Evolutionary conservation across 129 eudicot species (phyloP).

Genomic region (Tagetes erecta): DNA sequence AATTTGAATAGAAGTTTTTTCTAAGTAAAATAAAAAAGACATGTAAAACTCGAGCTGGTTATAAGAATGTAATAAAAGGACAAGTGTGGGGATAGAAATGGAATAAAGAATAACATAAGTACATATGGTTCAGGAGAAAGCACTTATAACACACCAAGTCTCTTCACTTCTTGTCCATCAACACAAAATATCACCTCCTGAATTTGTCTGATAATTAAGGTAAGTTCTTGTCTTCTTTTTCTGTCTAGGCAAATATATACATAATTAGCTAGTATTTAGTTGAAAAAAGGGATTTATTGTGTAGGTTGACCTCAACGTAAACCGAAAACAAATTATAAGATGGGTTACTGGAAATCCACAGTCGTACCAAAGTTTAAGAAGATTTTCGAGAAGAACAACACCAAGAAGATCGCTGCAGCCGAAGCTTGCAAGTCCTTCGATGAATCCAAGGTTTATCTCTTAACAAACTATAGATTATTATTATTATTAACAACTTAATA

Average conservation of each 20-base stretch:
- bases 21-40: too few relatives aligned
- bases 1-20: too few relatives aligned
- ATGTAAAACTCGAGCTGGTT: neutral
- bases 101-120: slow-evolving; percentile 26
- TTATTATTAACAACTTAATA: neutral
- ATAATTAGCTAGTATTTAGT: neutral
- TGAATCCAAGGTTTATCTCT: slow-evolving; percentile 55
- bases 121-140: slow-evolving; percentile 23
- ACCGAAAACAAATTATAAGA: slow-evolving; percentile 9
- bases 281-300: slow-evolving; percentile 11
- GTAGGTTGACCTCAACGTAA: slow-evolving; percentile 11
- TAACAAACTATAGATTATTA: neutral
- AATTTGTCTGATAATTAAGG: slow-evolving; percentile 22
- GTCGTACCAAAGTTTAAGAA: slow-evolving; percentile 80
- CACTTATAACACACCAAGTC: slow-evolving; percentile 33
- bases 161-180: slow-evolving; percentile 33
- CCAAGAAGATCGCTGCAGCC: slow-evolving; percentile 66
- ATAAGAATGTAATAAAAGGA: slow-evolving; percentile 16
- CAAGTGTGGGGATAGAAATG: slow-evolving; percentile 28
- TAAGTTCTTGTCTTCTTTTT: slow-evolving; percentile 6
- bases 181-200: slow-evolving; percentile 10
- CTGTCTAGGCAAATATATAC: neutral
- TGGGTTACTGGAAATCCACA: slow-evolving; percentile 81
- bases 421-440: slow-evolving; percentile 83
- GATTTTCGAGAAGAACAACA: slow-evolving; percentile 50